Evolutionary conservation across 2,329 filamentous ascomycete species (phyloP).

Genomic region (Fusarium decemcellulare): DNA sequence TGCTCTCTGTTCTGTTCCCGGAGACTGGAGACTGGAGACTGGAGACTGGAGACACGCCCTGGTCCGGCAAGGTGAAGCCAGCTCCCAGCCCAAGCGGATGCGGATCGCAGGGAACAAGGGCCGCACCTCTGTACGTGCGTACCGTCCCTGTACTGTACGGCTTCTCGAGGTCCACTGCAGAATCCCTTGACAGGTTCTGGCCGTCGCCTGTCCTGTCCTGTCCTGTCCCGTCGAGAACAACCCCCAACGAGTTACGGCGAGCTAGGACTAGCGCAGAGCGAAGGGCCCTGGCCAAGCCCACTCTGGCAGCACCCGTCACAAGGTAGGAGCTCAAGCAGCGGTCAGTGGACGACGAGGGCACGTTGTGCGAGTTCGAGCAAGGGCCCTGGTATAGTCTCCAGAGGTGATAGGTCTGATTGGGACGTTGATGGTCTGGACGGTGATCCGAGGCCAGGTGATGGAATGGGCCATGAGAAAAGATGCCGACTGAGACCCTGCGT

Average conservation of each 20-base stretch:
- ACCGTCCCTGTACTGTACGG: conserved; percentile 31
- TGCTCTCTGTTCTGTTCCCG: conserved; percentile 1
- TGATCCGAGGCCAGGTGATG: conserved; percentile 40
- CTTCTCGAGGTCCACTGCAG: conserved; percentile 30
- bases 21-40: too few species aligned
- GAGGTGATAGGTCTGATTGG: conserved; percentile 32
- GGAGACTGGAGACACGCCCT: conserved; percentile 1
- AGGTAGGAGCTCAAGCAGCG: conserved; percentile 45
- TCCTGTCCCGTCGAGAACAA: background rate
- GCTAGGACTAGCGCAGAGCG: conserved; percentile 31
- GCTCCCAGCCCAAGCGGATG: background rate
- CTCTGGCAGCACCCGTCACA: conserved; percentile 43
- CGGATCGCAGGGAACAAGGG: conserved; percentile 8
- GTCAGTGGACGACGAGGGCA: conserved; percentile 44
- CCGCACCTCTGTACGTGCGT: too few species aligned
- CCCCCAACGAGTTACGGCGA: conserved; percentile 39
- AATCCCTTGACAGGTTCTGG: conserved; percentile 11
- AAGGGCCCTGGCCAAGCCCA: conserved; percentile 42
- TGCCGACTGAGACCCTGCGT: conserved; percentile 36
- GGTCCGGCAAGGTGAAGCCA: conserved; percentile 3
- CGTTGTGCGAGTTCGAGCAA: conserved; percentile 35
- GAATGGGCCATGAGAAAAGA: conserved; percentile 31
- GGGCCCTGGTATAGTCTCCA: conserved; percentile 22
- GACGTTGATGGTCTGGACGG: conserved; percentile 30
- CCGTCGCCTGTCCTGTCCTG: too few species aligned